Evolutionary conservation across 768 basidiomycete genomes (phyloP).

Genomic region (button mushroom (Agaricus bisporus)): DNA sequence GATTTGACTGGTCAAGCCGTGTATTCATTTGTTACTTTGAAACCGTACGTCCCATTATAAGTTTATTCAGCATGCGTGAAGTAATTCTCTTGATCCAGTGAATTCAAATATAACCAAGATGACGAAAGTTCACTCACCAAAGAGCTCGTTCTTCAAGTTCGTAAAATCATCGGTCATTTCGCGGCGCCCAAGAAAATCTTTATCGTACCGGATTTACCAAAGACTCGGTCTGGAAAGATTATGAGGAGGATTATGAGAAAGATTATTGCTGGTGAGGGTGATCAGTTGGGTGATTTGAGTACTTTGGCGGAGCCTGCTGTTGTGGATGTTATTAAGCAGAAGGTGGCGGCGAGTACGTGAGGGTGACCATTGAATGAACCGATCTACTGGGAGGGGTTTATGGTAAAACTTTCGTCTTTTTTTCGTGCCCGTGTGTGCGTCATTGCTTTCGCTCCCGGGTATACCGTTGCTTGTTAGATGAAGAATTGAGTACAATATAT

Average conservation of each 20-base stretch:
- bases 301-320: slow-evolving; percentile 87
- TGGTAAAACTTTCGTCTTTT: too few species aligned
- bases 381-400: too few species aligned
- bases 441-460: too few species aligned
- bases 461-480: too few species aligned
- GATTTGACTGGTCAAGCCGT: slow-evolving; percentile 93
- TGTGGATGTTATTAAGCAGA: slow-evolving; percentile 80
- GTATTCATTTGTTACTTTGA: slow-evolving; percentile 90
- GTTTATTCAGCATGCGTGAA: background rate
- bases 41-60: slow-evolving; percentile 58
- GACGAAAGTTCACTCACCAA: slow-evolving; percentile 71
- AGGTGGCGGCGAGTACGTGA: slow-evolving; percentile 42
- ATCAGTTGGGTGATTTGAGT: slow-evolving; percentile 92
- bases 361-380: too few species aligned
- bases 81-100: slow-evolving; percentile 32
- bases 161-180: slow-evolving; percentile 97
- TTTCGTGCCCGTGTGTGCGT: too few species aligned
- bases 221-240: slow-evolving; percentile 96
- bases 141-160: slow-evolving; percentile 90
- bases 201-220: slow-evolving; percentile 80
- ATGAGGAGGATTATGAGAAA: slow-evolving; percentile 97
- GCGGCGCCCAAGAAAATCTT: slow-evolving; percentile 93
- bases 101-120: slow-evolving; percentile 69
- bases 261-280: slow-evolving; percentile 90
- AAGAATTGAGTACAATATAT: too few species aligned